Conservation (phyloP, 2,329 filamentous ascomycete genomes). For the Aspergillus arachidicola region DNA sequence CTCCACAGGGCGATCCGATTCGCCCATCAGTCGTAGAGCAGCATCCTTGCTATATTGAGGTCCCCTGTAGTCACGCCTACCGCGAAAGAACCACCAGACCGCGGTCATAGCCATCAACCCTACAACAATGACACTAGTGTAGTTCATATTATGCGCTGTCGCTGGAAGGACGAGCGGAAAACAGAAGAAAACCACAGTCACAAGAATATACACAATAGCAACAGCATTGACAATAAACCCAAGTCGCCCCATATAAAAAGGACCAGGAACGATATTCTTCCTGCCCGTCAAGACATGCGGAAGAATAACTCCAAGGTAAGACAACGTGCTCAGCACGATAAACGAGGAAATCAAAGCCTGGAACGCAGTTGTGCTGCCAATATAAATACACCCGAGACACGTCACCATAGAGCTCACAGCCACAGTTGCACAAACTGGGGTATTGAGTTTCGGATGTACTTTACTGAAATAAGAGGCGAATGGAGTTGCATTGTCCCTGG, state of each 20-base stretch:
- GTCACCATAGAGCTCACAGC: constrained; percentile 55
- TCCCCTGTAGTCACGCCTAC: constrained; percentile 34
- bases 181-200: constrained; percentile 66
- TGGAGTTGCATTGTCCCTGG: constrained; percentile 60
- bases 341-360: constrained; percentile 66
- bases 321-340: constrained; percentile 57
- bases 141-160: constrained; percentile 57
- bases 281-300: constrained; percentile 55
- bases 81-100: constrained; percentile 38
- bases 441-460: constrained; percentile 51
- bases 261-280: constrained; percentile 55
- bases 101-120: constrained; percentile 38
- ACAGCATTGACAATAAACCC: constrained; percentile 57
- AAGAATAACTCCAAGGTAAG: constrained; percentile 66
- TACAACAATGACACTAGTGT: constrained; percentile 42
- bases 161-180: constrained; percentile 57
- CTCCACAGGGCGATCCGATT: constrained; percentile 14
- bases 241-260: constrained; percentile 57
- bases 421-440: constrained; percentile 60
- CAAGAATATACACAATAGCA: constrained; percentile 60
- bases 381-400: constrained; percentile 64
- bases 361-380: constrained; percentile 68
- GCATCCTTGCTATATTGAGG: constrained; percentile 52
- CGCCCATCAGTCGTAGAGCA: constrained; percentile 56
- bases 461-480: constrained; percentile 52